Base-by-base conservation (phyloP, 225 moss, liverwort and hornwort genomes). In the Rhytidiadelphus loreus region DNA sequence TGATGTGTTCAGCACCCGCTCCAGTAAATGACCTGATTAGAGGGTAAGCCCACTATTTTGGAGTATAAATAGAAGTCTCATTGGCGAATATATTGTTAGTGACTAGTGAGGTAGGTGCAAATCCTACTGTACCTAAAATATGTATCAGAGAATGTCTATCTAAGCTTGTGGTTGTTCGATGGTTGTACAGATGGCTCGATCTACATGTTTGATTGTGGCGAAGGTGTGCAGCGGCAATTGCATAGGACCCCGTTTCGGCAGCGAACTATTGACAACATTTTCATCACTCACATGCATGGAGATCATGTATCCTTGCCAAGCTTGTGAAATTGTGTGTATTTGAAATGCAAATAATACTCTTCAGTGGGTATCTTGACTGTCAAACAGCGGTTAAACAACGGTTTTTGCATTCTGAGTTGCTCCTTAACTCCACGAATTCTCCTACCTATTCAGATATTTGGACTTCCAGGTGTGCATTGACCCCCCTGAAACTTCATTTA, bases 221-320 rank as follows among this genome's bases (percentile, higher is more conserved):
- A 98, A 91, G 98, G 98, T 57, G 96, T 97, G 77, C 95, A 97
- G 86, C 95, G 95, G 87, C 98, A 98, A 87, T 89, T 98, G 70
- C 94, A 95, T 56, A 91, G 92, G 82, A 97, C 97, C 65, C 96
- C 96, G 41, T 95, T 97, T 88, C 97, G 97, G 83, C 96, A 96
- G 82, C 93, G 95, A 87, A 95, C 91, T 58, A 96, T 98, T 43
- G 93, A 94, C 91, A 95, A 88, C 87, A 96, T 98, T 46, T 98
- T 98, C 84, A 94, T 98, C n/a, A 97, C 98, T 70, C 97, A 98
- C 87, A 97, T 98, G 98, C 98, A 98, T 89, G 97, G 98, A 82
- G 98, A 98, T 85, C 98, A 98, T 95, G 97, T 98, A 98, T 98
- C 97, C 97, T 95, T 88, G 83, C 30, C 80, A 80, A 78, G 73